Evolutionary conservation across 2,329 filamentous ascomycete genomes (phyloP), one percentile per base, ranked within the genome.

Genomic region (Diplodia mutila): DNA sequence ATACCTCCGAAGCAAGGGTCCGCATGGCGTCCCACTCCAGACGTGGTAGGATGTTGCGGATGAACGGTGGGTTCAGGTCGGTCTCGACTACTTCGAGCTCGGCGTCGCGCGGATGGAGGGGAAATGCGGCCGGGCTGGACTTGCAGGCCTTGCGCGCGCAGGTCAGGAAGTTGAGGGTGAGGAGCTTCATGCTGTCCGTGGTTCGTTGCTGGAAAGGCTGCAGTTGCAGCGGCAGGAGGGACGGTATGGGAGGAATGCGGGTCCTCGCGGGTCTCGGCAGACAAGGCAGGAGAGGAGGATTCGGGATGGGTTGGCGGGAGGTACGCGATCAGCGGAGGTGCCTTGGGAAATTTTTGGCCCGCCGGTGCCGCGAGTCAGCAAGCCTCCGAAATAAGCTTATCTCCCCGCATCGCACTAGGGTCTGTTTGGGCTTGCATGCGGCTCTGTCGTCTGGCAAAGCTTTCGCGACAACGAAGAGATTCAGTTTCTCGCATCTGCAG

Each of bases 61-160:
- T 83, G 76, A 98, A 92, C 57, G 90, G 83, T 2, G 90, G 85
- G 80, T 97, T 96, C 75, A 95, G 80, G 66, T 94, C 92, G 70
- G 94, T 83, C 73, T 96, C 92, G 73, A 92, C 86, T 74, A 93
- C 89, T 72, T 94, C 93, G 27, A 99, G 89, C 78, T 97, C 93
- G 64, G 92, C 94, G 75, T 98, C 93, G 75, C 90, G 90, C 67
- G 95, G 94, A 79, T 98, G 95, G 18, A 99, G 86, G 2, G 95
- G 95, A 76, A 96, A 98, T 27, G 93, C 92, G 64, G 86, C 83
- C 6, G 90, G 84, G 37, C 90, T 89, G 67, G 89, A 87, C 82
- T 96, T 97, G 90, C 95, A 99, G 67, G 91, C 85, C 85, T 97
- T 98, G 77, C 96, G 91, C 70, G 95, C 94, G 85, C 95, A 99